Conservation (phyloP, 1,284 basidiomycete genomes). For the Austroboletus novae-zelandiae region DNA sequence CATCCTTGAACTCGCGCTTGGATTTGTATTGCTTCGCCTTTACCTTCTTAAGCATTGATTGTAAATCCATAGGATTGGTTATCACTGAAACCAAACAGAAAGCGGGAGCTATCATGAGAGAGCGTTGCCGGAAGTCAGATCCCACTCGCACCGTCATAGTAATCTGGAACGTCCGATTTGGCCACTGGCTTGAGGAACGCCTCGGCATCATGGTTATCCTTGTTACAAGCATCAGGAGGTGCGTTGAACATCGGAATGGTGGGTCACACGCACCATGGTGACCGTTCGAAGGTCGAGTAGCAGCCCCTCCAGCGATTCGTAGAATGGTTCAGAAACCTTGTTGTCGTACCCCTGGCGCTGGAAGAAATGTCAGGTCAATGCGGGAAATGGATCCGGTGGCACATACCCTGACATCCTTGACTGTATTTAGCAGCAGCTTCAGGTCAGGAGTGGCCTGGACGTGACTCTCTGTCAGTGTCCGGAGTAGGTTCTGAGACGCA, state of each 20-base stretch:
- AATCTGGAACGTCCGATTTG: conserved; percentile 85
- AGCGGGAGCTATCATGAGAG: neutral
- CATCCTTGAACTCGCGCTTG: conserved; percentile 90
- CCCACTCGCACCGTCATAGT: conserved; percentile 71
- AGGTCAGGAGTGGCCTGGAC: conserved; percentile 63
- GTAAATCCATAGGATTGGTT: conserved; percentile 90
- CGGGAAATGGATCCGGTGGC: neutral
- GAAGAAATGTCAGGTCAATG: conserved; percentile 13
- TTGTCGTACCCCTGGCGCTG: conserved; percentile 62
- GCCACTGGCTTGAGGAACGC: conserved; percentile 89
- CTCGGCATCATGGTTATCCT: conserved; percentile 87
- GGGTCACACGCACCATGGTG: conserved; percentile 58
- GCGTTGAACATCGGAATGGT: neutral
- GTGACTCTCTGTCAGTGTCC: conserved; percentile 69
- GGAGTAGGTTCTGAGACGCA: conserved; percentile 64
- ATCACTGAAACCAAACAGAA: conserved; percentile 60
- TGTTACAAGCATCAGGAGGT: conserved; percentile 20
- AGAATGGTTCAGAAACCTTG: conserved; percentile 85
- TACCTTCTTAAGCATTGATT: conserved; percentile 90
- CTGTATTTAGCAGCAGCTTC: conserved; percentile 65
- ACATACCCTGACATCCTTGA: conserved; percentile 72
- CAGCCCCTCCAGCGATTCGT: conserved; percentile 87
- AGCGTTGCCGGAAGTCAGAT: conserved; percentile 2
- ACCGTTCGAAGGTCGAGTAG: conserved; percentile 78
- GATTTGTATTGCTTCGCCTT: conserved; percentile 90